Percentiles rank a stretch among this genome's conserved stretches.
phyloP scores from a whole-genome alignment of 1,139 yeast species.

The Suhomyces taliae region DNA sequence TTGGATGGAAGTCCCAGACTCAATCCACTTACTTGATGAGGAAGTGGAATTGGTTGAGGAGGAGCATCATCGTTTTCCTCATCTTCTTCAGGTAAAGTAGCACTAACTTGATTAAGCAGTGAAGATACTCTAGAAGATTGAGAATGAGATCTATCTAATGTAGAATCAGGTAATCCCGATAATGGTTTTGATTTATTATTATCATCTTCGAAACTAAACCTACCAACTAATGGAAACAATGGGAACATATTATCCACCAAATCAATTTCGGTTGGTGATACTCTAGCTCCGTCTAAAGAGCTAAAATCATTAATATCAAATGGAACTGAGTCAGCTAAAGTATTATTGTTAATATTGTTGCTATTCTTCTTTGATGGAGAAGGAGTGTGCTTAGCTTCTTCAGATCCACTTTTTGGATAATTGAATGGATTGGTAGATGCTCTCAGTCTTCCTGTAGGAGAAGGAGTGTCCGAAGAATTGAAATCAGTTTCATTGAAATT shows the following conservation, averaged over 20 bases:
- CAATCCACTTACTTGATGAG: not conserved
- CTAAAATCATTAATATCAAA: constrained; percentile 8
- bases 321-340: not conserved
- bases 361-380: constrained; percentile 2
- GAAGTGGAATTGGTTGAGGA: not conserved
- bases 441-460: constrained; percentile 8
- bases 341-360: not conserved
- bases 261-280: constrained; percentile 17
- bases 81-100: constrained; percentile 4
- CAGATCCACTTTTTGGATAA: constrained; percentile 1
- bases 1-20: not conserved
- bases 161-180: constrained; percentile 26
- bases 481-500: constrained; percentile 6
- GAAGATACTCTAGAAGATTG: constrained; percentile 8
- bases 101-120: constrained; percentile 7
- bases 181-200: constrained; percentile 38
- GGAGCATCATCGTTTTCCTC: constrained; percentile 1
- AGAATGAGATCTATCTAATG: constrained; percentile 6
- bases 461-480: constrained; percentile 7
- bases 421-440: constrained; percentile 5
- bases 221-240: constrained; percentile 52
- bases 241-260: constrained; percentile 43
- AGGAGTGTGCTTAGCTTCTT: constrained; percentile 5
- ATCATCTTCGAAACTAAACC: constrained; percentile 40
- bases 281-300: constrained; percentile 10